Percentiles rank a stretch among this genome's conserved stretches.
phyloP scores from a whole-genome alignment of 257 asterid genomes.

The Solanum etuberosum region DNA sequence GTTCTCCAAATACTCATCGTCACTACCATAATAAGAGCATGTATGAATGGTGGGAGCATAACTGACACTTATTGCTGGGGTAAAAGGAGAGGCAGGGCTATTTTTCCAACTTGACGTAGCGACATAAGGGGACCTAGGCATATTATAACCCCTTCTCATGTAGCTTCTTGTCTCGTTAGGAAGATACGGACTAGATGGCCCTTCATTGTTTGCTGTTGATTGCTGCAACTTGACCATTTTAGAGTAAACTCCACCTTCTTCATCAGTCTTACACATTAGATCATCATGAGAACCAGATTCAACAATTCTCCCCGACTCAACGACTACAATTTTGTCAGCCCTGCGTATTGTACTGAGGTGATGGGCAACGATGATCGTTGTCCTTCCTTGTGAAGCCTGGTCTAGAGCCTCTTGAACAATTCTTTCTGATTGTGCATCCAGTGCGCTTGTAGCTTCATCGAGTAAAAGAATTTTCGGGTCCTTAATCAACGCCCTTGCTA shows the following conservation, averaged over 20 bases:
- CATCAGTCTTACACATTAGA: slow-evolving; percentile 28
- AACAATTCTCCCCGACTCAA: slow-evolving; percentile 43
- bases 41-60: slow-evolving; percentile 22
- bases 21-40: slow-evolving; percentile 34
- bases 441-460: slow-evolving; percentile 81
- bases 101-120: slow-evolving; percentile 32
- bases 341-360: slow-evolving; percentile 48
- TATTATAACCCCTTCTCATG: not conserved
- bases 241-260: slow-evolving; percentile 33
- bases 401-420: slow-evolving; percentile 62
- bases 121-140: slow-evolving; percentile 20
- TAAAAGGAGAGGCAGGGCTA: slow-evolving; percentile 40
- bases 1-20: slow-evolving; percentile 10
- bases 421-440: slow-evolving; percentile 66
- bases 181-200: not conserved
- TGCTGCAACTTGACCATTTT: slow-evolving; percentile 48
- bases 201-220: slow-evolving; percentile 13
- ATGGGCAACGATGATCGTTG: slow-evolving; percentile 61
- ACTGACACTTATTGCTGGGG: slow-evolving; percentile 25
- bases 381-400: slow-evolving; percentile 47
- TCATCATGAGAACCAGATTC: slow-evolving; percentile 61
- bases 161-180: not conserved
- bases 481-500: slow-evolving; percentile 59
- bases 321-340: slow-evolving; percentile 40
- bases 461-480: slow-evolving; percentile 61